Conservation (phyloP, 1,284 basidiomycete species). For the Boletus smithii region DNA sequence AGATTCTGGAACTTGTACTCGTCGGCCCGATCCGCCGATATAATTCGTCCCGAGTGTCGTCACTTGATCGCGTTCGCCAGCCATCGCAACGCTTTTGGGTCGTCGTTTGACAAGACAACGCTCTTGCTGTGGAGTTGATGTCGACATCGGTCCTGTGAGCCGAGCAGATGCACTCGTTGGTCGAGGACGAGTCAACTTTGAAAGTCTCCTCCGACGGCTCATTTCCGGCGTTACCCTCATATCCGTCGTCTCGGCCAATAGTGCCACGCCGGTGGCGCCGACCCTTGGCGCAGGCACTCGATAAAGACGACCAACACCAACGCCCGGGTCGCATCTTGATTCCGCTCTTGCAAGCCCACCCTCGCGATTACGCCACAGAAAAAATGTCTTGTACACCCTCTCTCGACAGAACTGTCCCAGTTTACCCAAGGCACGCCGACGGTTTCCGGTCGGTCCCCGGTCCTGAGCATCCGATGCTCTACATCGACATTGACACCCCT, state of each 20-base stretch:
- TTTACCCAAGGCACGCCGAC: neutral
- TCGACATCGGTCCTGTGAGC: neutral
- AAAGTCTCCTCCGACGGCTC: neutral
- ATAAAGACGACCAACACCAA: neutral
- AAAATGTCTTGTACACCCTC: slow-evolving; percentile 8
- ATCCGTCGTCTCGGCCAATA: neutral
- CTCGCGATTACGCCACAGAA: slow-evolving; percentile 8
- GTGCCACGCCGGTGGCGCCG: slow-evolving; percentile 15
- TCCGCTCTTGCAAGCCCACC: neutral
- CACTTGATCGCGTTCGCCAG: slow-evolving; percentile 1
- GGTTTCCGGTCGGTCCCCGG: neutral
- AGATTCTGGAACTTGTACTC: too few species aligned
- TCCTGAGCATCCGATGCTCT: neutral
- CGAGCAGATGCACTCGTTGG: slow-evolving; percentile 1
- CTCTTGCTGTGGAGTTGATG: too few species aligned
- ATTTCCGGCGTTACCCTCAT: neutral
- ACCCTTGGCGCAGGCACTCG: slow-evolving; percentile 11
- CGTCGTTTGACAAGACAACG: slow-evolving; percentile 13
- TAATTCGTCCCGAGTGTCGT: too few species aligned
- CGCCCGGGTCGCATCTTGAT: neutral
- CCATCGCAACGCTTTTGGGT: neutral
- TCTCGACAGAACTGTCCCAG: slow-evolving; percentile 7
- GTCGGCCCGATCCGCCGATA: slow-evolving; percentile 2
- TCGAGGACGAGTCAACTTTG: neutral
- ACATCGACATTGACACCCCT: neutral